These are phyloP conservation scores for Ceratocystis alfenasii DNA, from an alignment of 2,329 filamentous ascomycete species.

Conservation along the genomic window DNA sequence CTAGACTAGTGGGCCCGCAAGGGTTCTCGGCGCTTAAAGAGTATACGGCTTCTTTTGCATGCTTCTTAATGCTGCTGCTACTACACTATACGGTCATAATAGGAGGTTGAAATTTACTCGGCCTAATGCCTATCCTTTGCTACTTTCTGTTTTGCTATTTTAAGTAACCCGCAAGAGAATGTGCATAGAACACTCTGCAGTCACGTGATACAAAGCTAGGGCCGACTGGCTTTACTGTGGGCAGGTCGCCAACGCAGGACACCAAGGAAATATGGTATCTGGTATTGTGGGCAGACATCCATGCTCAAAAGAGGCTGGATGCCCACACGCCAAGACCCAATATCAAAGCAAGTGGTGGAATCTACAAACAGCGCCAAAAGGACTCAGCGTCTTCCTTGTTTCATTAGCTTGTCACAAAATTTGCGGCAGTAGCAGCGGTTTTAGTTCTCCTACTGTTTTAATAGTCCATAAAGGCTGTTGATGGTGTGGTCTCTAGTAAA, in stretches of 20 bases:
- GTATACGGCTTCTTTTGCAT: not conserved
- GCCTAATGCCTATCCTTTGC: no score
- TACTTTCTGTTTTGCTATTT: no score
- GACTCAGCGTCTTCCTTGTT: not conserved
- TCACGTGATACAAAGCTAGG: not conserved
- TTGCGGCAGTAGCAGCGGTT: not conserved
- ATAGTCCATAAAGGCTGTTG: no score
- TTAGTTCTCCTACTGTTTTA: no score
- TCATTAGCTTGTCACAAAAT: not conserved
- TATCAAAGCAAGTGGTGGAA: not conserved
- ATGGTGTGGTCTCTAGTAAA: no score
- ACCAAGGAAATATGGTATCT: not conserved
- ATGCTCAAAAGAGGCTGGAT: not conserved
- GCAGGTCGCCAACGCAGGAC: not conserved
- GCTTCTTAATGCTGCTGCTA: not conserved
- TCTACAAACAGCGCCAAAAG: not conserved
- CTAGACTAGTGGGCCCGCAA: not conserved
- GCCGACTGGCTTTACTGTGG: not conserved
- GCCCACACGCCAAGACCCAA: not conserved
- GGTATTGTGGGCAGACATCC: not conserved
- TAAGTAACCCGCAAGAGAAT: no score
- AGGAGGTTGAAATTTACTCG: no score
- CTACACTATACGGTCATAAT: not conserved
- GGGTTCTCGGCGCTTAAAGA: conserved; percentile 13
- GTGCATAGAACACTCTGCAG: not conserved